These are phyloP conservation scores for Chenopodium album DNA, from an alignment of 148 eudicot species.

Conservation along the genomic window DNA sequence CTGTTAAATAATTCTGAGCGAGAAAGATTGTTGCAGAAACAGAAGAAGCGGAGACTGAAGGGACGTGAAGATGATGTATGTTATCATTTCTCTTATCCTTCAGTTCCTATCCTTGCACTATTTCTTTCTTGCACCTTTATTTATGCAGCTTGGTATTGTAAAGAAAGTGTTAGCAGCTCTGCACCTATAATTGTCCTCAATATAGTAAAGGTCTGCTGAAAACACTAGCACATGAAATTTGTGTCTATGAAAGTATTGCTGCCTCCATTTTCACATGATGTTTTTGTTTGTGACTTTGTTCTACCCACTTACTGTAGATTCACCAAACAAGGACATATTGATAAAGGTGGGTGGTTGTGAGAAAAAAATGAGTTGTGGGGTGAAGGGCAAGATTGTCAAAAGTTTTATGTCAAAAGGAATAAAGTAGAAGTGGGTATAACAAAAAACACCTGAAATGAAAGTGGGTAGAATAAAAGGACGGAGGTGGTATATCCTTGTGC, in stretches of 20 bases:
- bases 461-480: no score
- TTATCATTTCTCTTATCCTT: slow-evolving; percentile 7
- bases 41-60: slow-evolving; percentile 80
- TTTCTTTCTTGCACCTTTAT: not conserved
- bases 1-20: slow-evolving; percentile 65
- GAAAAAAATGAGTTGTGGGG: no score
- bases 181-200: not conserved
- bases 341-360: no score
- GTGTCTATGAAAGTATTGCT: no score
- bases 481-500: not conserved
- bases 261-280: no score
- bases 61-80: slow-evolving; percentile 96
- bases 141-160: not conserved
- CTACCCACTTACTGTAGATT: no score
- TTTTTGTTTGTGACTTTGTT: no score
- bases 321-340: no score
- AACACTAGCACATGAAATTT: not conserved
- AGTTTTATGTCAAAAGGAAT: no score
- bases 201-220: not conserved
- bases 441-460: no score
- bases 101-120: not conserved
- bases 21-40: slow-evolving; percentile 70
- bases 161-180: not conserved
- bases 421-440: no score
- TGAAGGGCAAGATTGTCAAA: no score